Base-by-base conservation (phyloP, 78 protist genomes). In the Emiliania huxleyi region DNA sequence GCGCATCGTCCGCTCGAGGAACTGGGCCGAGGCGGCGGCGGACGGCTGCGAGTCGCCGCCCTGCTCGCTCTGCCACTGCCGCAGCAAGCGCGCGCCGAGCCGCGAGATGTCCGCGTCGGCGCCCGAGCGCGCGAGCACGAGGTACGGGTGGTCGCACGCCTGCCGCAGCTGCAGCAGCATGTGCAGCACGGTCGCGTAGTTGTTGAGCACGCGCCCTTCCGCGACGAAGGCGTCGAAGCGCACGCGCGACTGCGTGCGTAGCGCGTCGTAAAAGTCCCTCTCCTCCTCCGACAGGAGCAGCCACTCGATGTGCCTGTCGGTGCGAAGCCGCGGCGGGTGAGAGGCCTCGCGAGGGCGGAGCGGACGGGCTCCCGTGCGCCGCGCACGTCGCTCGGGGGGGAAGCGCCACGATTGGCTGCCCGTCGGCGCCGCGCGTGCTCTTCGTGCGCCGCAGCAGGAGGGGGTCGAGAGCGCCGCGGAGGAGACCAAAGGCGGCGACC, bases 191-290 rank as follows among this genome's bases (percentile, higher is more conserved):
- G 2, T 15, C 55, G 12, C n/a, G 42, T 90, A 90, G 26, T 90
- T 62, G 83, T 11, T 11, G 26, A 90, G 92, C 4, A 90, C 48
- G 37, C 8, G 38, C 6, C 92, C 92, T 37, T 23, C 18, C 0
- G 42, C 69, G 35, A 90, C 69, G 69, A 69, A 44, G 29, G 49
- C 69, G 62, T 91, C 93, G 87, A 91, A 91, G 49, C 48, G 35
- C 46, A 12, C 29, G 69, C 46, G 49, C 18, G 87, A 46, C 19
- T 25, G 62, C 25, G 94, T 21, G 85, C 49, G 91, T 21, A 94
- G 93, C 29, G 95, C 94, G 37, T 71, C 84, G 92, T 96, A 96
- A 73, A 96, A 93, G 69, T 94, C 97, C 4, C 45, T 21, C 91
- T 96, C 97, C 69, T 91, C 95, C n/a, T 48, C 91, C 3, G 69